Evolutionary conservation across 176 grass and related monocot genomes (phyloP).

Genomic region (Musa troglodytarum): DNA sequence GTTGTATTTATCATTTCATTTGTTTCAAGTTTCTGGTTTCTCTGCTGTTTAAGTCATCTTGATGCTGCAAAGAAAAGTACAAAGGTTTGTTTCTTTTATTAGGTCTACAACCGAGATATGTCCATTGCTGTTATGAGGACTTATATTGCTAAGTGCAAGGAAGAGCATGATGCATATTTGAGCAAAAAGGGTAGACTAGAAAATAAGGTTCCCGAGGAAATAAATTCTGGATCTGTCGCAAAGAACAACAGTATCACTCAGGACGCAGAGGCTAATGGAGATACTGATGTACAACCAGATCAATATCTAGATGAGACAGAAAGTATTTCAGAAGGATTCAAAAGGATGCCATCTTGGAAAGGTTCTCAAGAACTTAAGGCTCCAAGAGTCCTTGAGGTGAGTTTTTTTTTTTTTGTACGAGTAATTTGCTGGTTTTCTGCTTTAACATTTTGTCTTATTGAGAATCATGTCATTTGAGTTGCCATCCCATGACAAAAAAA

Average conservation of each 20-base stretch:
- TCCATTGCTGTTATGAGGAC: conserved; percentile 87
- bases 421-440: neutral
- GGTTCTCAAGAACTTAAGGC: conserved; percentile 48
- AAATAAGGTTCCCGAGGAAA: conserved; percentile 7
- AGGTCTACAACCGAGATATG: conserved; percentile 98
- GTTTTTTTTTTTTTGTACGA: neutral
- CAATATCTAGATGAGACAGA: conserved; percentile 25
- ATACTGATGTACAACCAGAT: conserved; percentile 30
- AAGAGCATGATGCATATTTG: conserved; percentile 60
- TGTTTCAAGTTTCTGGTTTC: too few relatives aligned
- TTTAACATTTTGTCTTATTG: neutral
- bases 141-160: conserved; percentile 66
- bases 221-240: conserved; percentile 29
- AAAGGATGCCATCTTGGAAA: conserved; percentile 46
- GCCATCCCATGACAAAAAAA: neutral
- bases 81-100: conserved; percentile 21
- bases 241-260: conserved; percentile 23
- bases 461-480: neutral
- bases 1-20: too few relatives aligned
- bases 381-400: conserved; percentile 86
- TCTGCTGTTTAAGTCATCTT: too few relatives aligned
- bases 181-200: conserved; percentile 42
- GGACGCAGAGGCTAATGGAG: conserved; percentile 29
- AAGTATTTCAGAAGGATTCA: conserved; percentile 29
- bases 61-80: neutral